phyloP scores from a whole-genome alignment of 805 yeast genomes.

The Cyberlindnera misumaiensis region DNA sequence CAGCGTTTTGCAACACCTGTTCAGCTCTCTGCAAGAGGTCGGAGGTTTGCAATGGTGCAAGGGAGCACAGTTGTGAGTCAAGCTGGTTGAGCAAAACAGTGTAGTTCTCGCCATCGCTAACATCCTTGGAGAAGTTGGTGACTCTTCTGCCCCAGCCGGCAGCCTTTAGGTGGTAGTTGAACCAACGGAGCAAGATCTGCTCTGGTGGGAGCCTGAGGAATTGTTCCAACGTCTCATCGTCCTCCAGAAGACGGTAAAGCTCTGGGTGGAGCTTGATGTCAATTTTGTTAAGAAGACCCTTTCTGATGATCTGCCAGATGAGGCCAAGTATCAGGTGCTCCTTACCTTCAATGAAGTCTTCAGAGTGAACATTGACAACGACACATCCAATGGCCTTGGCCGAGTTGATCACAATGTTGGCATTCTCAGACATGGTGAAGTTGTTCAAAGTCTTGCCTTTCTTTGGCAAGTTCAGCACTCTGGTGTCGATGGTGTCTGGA shows the following conservation, averaged over 20 bases:
- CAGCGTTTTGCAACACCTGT: slow-evolving; percentile 80
- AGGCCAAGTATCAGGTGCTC: slow-evolving; percentile 87
- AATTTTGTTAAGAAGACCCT: slow-evolving; percentile 90
- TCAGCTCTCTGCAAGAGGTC: slow-evolving; percentile 82
- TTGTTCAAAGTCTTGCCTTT: slow-evolving; percentile 77
- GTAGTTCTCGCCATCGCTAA: slow-evolving; percentile 92
- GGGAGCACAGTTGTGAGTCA: slow-evolving; percentile 76
- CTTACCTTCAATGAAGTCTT: slow-evolving; percentile 90
- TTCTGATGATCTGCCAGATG: slow-evolving; percentile 95
- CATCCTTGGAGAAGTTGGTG: slow-evolving; percentile 77
- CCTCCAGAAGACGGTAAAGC: slow-evolving; percentile 87
- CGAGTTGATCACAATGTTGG: slow-evolving; percentile 94
- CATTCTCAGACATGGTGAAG: slow-evolving; percentile 94
- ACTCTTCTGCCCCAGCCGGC: slow-evolving; percentile 89
- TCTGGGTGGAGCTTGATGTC: slow-evolving; percentile 97
- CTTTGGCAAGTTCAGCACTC: slow-evolving; percentile 88
- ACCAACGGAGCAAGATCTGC: slow-evolving; percentile 94
- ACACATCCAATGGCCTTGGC: slow-evolving; percentile 99
- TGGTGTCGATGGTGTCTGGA: slow-evolving; percentile 96
- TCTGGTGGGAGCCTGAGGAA: slow-evolving; percentile 96
- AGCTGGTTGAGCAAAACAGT: slow-evolving; percentile 85
- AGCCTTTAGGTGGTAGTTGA: slow-evolving; percentile 90
- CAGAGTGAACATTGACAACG: slow-evolving; percentile 95
- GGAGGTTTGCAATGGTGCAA: slow-evolving; percentile 69
- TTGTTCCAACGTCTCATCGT: slow-evolving; percentile 95